A percentile compares a stretch with the other conserved stretches of the same genome.
Conservation (phyloP, 495 filamentous ascomycete species). For the Talaromyces liani region DNA sequence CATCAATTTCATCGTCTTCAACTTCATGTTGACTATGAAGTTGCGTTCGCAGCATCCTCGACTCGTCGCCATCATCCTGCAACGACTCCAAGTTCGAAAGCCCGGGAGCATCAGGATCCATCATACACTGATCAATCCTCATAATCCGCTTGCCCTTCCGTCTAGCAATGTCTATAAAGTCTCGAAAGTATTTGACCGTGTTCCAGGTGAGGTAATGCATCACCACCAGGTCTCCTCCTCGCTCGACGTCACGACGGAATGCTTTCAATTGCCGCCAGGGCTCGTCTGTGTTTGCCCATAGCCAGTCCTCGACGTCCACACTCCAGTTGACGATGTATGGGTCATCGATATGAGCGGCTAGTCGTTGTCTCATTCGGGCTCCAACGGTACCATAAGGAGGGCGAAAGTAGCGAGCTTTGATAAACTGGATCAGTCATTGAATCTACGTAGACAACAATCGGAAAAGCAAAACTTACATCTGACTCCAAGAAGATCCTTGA, state of each 20-base stretch:
- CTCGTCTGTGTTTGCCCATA: conserved; percentile 57
- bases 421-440: neutral
- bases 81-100: neutral
- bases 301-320: conserved; percentile 74
- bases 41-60: neutral
- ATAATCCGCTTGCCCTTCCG: conserved; percentile 59
- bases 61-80: neutral
- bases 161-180: conserved; percentile 66
- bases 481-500: conserved; percentile 43
- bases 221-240: conserved; percentile 66
- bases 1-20: neutral
- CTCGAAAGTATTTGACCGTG: conserved; percentile 58
- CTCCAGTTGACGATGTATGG: conserved; percentile 64
- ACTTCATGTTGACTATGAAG: neutral
- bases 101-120: conserved; percentile 56
- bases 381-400: conserved; percentile 72
- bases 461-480: conserved; percentile 19
- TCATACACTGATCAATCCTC: conserved; percentile 74
- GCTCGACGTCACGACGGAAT: conserved; percentile 58
- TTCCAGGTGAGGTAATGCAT: conserved; percentile 68
- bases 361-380: conserved; percentile 58
- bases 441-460: neutral
- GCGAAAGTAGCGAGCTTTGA: conserved; percentile 56
- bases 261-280: conserved; percentile 68
- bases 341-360: conserved; percentile 43